Evolutionary conservation across 768 basidiomycete species (phyloP).

Genomic region (Sarcomyxa edulis): DNA sequence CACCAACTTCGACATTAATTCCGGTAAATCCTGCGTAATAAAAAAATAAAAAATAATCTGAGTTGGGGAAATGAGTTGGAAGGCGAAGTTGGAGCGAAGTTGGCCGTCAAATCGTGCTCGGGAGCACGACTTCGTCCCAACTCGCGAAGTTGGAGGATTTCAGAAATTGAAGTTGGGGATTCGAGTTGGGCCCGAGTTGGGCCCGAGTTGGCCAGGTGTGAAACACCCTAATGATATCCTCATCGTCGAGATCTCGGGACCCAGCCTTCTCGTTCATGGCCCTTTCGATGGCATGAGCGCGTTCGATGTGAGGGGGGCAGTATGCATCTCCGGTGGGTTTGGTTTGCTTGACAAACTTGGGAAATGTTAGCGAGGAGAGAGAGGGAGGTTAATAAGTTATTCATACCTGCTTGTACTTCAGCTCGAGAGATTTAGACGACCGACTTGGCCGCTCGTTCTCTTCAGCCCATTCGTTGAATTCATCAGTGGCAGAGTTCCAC

Average conservation of each 20-base stretch:
- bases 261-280: conserved; percentile 15
- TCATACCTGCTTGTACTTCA: conserved; percentile 19
- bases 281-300: conserved; percentile 15
- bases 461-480: conserved; percentile 13
- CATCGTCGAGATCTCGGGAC: conserved; percentile 13
- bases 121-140: too few relatives aligned
- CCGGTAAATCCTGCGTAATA: too few relatives aligned
- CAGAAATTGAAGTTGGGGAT: too few relatives aligned
- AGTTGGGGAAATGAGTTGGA: too few relatives aligned
- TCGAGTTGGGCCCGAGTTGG: too few relatives aligned
- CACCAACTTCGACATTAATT: too few relatives aligned
- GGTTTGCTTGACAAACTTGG: conserved; percentile 15
- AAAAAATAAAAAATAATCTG: too few relatives aligned
- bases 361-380: conserved; percentile 4
- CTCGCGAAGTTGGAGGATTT: too few relatives aligned
- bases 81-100: too few relatives aligned
- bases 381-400: conserved; percentile 5
- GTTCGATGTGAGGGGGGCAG: conserved; percentile 16
- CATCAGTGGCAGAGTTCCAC: conserved; percentile 12
- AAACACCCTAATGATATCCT: too few relatives aligned
- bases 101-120: too few relatives aligned
- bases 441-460: conserved; percentile 7
- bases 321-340: conserved; percentile 24
- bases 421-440: conserved; percentile 14
- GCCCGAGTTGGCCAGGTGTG: too few relatives aligned